Evolutionary conservation across 495 filamentous ascomycete species (phyloP), one percentile per base, ranked within the genome.

Genomic region (Daldinia bambusicola): DNA sequence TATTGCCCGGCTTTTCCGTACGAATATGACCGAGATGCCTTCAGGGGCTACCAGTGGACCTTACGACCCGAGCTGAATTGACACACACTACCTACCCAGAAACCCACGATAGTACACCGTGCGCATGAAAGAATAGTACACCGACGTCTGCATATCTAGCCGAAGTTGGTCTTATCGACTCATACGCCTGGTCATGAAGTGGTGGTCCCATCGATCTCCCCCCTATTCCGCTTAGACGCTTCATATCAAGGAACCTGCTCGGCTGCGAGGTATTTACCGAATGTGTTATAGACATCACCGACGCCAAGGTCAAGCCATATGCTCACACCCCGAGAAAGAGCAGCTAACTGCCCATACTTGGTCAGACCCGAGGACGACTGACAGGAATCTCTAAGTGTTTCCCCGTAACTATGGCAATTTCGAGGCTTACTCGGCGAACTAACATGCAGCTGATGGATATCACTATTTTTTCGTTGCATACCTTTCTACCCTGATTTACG

Each of bases 81-180:
- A 32, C 12, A 14, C 5, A 30, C 13, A 53, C 50, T 32, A 53
- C 34, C 34, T 36, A 26, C 26, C 26, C 26, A 20, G 13, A 31
- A 53, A 32, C 12, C 50, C 26, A 53, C 26, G 26, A 53, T 31
- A 16, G 5, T 22, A 53, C 50, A 53, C 50, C 31, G 50, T 53
- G 50, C 31, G 30, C 50, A 32, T 7, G 26, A 1, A 4, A 53
- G 43, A 16, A 20, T 16, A 22, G 43, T 12, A 16, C 8, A 8
- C 20, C 2, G 2, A 48, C 8, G 18, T 5, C 41, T 2, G 43
- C 16, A 48, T 20, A 48, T 22, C 16, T 48, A 2, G 20, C 20
- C 18, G 16, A 4, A 20, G 16, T 14, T 22, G 20, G 16, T 9
- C 18, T 48, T 10, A 9, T 20, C 18, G 18, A 48, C 18, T 48